Evolutionary conservation across 2,329 filamentous ascomycete genomes (phyloP), one percentile per base, ranked within the genome.

Genomic region (Aspergillus hiratsukae): DNA sequence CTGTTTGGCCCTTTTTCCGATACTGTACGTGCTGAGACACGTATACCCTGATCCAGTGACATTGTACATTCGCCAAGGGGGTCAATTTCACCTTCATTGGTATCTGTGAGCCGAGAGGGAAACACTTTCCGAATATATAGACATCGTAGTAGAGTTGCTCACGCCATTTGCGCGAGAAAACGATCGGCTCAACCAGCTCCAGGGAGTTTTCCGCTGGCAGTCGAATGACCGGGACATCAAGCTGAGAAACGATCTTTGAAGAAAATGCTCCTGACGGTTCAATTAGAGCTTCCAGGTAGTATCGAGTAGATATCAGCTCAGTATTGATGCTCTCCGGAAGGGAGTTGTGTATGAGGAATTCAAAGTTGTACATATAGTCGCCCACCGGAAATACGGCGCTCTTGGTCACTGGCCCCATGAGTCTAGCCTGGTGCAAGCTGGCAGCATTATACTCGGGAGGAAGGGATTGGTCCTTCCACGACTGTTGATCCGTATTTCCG

Each of bases 131-230:
- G 1, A 91, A 96, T 53, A 97, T 96, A 70, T 96, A 87, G 64
- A 96, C 96, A 67, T 97, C 92, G 75, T 97, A 97, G 67, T 95
- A 91, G 31, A 97, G 79, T 68, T 96, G 92, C 64, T 97, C 91
- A 70, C 96, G 92, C 92, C 92, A 97, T 60, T 90, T 91, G 19
- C 92, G 82, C 61, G 89, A 93, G 67, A 97, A 96, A 10, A 91
- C 92, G 65, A 97, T 96, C 2, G 92, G 92, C 69, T 97, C 92
- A 28, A 91, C 87, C 72, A 91, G 91, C 72, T 97, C 92, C 25
- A 96, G 79, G 0, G 91, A 96, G 49, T 91, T 84, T 73, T 96
- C 91, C 49, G 93, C 86, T 0, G 92, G 92, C 3, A 93, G 86
- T 48, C 92, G 87, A 53, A 96, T 90, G 49, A 97, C 85, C 8